A percentile compares a stretch with the other conserved stretches of the same genome.
phyloP scores from a whole-genome alignment of 306 rosid species.

The Gastrolobium bilobum region DNA sequence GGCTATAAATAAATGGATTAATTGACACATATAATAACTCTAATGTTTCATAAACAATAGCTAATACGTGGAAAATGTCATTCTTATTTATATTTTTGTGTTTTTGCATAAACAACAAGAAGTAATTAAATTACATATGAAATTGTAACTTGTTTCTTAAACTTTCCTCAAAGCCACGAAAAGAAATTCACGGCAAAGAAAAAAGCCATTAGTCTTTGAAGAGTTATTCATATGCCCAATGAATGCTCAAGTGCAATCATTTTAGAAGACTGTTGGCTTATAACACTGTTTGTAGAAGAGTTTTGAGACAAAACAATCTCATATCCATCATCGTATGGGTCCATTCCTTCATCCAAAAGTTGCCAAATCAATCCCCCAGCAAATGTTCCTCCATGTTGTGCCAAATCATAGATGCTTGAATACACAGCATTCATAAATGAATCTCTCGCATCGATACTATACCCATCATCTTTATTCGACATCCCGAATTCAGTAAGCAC shows the following conservation, averaged over 20 bases:
- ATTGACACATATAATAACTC: too few species aligned
- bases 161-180: background rate
- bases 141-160: background rate
- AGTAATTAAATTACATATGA: background rate
- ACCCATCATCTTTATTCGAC: constrained; percentile 55
- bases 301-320: constrained; percentile 61
- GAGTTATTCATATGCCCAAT: background rate
- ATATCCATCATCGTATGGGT: constrained; percentile 55
- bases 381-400: constrained; percentile 54
- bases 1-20: too few species aligned
- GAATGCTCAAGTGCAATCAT: constrained; percentile 50
- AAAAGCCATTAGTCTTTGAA: background rate
- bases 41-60: background rate
- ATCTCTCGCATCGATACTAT: constrained; percentile 41
- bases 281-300: constrained; percentile 47
- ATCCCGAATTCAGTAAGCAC: constrained; percentile 62
- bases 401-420: constrained; percentile 49
- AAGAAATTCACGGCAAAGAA: background rate
- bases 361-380: constrained; percentile 69
- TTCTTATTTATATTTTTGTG: background rate
- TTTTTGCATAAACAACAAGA: background rate
- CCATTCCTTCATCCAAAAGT: constrained; percentile 63
- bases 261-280: constrained; percentile 59
- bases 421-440: constrained; percentile 51
- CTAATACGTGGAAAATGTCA: background rate